Base-by-base conservation (phyloP, 176 grass and related monocot genomes). In the Miscanthus lutarioriparius region DNA sequence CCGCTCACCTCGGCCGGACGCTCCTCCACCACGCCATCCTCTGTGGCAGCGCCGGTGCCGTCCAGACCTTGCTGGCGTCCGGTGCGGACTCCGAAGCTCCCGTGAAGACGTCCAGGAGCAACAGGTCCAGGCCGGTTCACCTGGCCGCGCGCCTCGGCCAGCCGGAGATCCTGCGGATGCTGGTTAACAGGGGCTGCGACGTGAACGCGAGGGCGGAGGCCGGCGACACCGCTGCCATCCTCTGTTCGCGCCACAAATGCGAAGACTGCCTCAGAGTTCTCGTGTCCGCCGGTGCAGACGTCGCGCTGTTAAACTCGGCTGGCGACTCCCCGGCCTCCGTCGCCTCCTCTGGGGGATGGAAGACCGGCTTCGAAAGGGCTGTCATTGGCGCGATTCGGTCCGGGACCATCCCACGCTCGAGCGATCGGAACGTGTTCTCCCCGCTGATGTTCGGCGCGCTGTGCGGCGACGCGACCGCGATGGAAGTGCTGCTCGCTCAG, bases 11-110 rank as follows among this genome's bases (percentile, higher is more conserved):
- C 0, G 96, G 91, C 32, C 80, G 93, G 12, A 86, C 86, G 43
- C 93, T 96, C 33, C 91, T 99, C 79, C 96, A 99, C 84, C 96
- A 99, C 41, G 96, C 93, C 43, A 79, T 99, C 85, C 96, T 99
- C 35, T 99, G 96, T 36, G 90, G 89, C 4, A 96, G 91, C 70
- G 59, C 82, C 8, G 74, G 89, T 53, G 91, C 93, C 5, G 89
- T 92, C 38, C 81, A 88, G 36, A 82, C 91, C 68, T 83, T 99
- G 49, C 77, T 99, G 74, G 73, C 90, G 7, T 83, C 67, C 2
- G 90, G 96, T 3, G 91, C 54, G 3, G 90, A 99, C 65, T 45
- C 62, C 1, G 93, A 99, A 69, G 76, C 88, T 20, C 54, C 89
- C 0, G 90, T 99, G 71, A 96, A 84, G 80, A 90, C 88, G 5